Base-by-base conservation (phyloP, 306 rosid species). In the Quercus ilex region DNA sequence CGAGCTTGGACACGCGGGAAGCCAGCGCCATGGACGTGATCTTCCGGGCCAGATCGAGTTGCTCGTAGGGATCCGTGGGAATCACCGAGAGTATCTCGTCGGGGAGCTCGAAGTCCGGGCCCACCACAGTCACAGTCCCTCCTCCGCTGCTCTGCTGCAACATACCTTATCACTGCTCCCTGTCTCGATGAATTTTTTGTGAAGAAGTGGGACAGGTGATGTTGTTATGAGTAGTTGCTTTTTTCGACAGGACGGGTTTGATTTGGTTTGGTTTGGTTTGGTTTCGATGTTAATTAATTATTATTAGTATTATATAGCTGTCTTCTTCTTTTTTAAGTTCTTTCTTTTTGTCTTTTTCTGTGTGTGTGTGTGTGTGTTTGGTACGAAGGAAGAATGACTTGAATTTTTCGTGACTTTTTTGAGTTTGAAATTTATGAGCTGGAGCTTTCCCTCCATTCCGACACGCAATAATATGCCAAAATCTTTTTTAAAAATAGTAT, bases 11-110 rank as follows among this genome's bases (percentile, higher is more conserved):
- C 46, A 93, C 97, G 33, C 98, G 79, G 5, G 98, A 89, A 15
- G 98, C 98, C 28, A 93, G 90, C 49, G 98, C 98, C 95, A 93
- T 86, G 80, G 98, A 93, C 7, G 98, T 93, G 7, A 93, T 93
- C 85, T 91, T 93, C 63, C 98, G 88, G 33, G 98, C 98, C 70
- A 93, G 98, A 91, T 93, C 98, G 58, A 93, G 95, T 76, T 93
- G 98, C 5, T 93, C 88, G 76, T 90, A 93, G 0, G 98, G 98
- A 86, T 93, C 97, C 59, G 92, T 87, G 3, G 98, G 98, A 1
- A 93, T 89, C 46, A 91, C 93, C 59, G 92, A 55, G 3, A 93
- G 78, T 73, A 91, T 89, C 80, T 90, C 97, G 62, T 93, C 92
- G 10, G 92, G 78, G 7, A 93, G 79, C 23, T 91, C 76, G 58